Evolutionary conservation across 169 alveolate species (phyloP), one percentile per base, ranked within the genome.

Genomic region (Plasmodium vivax): DNA sequence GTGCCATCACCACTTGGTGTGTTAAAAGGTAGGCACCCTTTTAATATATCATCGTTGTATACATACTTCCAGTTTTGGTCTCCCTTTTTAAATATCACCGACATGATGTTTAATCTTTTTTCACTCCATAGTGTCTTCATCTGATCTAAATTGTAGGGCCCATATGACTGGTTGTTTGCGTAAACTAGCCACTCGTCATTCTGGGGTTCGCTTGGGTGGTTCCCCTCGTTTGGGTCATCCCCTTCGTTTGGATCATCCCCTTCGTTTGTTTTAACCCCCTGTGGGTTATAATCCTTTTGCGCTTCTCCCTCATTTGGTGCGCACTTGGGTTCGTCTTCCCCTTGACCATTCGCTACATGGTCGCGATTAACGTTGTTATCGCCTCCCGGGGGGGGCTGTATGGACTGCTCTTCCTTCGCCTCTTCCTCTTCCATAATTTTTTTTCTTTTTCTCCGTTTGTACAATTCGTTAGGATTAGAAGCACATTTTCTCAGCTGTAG

Each of bases 51-150:
- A 82, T 92, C 92, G 58, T 92, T 92, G 84, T 47, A 71, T 16
- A 92, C 43, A 92, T 82, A 92, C 38, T 92, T 92, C 95, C 95
- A 92, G 75, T 92, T 92, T 45, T 30, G 75, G 12, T 92, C 95
- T 30, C 95, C 95, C 27, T 82, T 92, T 92, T 82, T 92, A 82
- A 71, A 92, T 58, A 92, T 79, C 34, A 38, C 10, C 23, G 95
- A 82, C 95, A 92, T 92, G 47, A 73, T 43, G 34, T 92, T 92
- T 71, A 92, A 82, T 92, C 92, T 92, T 36, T 82, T 82, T 82
- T 82, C 85, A 82, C 74, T 92, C 87, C 92, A 83, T 32, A 92
- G 77, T 72, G 82, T 32, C n/a, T 82, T 82, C 41, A 92, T 51
- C 73, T 92, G 87, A 32, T 92, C 73, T 82, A 92, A 72, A 36